These are phyloP conservation scores for Botrytis fabae DNA, from an alignment of 2,329 filamentous ascomycete species.

Conservation along the genomic window DNA sequence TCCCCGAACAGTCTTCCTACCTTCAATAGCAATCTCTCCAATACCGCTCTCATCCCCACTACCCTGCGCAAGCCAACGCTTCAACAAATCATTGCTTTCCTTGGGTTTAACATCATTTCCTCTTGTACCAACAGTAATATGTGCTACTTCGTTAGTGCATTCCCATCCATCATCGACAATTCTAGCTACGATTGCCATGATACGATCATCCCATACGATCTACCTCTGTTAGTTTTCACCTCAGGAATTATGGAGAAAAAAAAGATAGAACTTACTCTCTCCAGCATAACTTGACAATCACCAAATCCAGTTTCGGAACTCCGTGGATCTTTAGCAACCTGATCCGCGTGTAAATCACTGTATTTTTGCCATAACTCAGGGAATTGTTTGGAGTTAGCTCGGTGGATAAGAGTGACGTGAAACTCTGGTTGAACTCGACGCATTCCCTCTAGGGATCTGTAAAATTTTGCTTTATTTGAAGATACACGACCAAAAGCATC, in stretches of 20 bases:
- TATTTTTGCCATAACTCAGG: slow-evolving; percentile 78
- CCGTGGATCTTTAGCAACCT: slow-evolving; percentile 27
- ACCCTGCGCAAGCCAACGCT: slow-evolving; percentile 68
- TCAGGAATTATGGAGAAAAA: background rate
- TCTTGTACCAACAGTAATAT: slow-evolving; percentile 87
- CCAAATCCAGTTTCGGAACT: slow-evolving; percentile 54
- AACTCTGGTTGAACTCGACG: slow-evolving; percentile 81
- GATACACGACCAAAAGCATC: slow-evolving; percentile 62
- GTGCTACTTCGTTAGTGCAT: slow-evolving; percentile 75
- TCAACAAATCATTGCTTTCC: slow-evolving; percentile 86
- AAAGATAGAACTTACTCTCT: slow-evolving; percentile 49
- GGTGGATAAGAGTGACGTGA: slow-evolving; percentile 92
- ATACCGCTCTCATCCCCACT: slow-evolving; percentile 41
- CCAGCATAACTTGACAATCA: slow-evolving; percentile 62
- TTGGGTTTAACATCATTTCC: slow-evolving; percentile 77
- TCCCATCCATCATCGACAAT: slow-evolving; percentile 64
- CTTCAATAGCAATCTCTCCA: slow-evolving; percentile 37
- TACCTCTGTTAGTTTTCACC: slow-evolving; percentile 31
- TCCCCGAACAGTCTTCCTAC: slow-evolving; percentile 35
- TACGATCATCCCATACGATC: slow-evolving; percentile 78
- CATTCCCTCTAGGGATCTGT: slow-evolving; percentile 69
- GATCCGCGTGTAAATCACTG: slow-evolving; percentile 53
- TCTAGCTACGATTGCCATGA: slow-evolving; percentile 90
- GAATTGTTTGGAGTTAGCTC: slow-evolving; percentile 59
- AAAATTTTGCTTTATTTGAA: slow-evolving; percentile 63